These are phyloP conservation scores for Cladosporium sp. DNA, from an alignment of 2,329 filamentous ascomycete genomes.

Conservation along the genomic window DNA sequence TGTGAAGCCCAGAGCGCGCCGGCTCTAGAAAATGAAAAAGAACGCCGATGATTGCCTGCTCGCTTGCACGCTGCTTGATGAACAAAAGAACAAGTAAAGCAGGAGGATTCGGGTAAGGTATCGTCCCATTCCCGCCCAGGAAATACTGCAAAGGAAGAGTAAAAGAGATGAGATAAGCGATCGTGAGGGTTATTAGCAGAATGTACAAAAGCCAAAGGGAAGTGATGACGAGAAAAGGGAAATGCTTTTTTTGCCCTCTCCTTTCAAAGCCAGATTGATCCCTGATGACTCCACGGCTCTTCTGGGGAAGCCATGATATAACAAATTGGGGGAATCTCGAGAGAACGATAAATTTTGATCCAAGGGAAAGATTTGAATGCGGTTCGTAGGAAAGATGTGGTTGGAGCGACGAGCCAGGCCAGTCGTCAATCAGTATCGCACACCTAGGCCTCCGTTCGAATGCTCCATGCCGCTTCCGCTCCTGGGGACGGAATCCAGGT, in stretches of 20 bases:
- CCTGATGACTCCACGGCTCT: not conserved
- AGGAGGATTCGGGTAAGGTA: not conserved
- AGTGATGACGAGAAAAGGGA: not conserved
- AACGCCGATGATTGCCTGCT: not conserved
- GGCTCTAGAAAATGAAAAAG: not conserved
- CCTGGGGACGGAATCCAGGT: constrained; percentile 4
- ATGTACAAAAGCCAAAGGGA: constrained; percentile 2
- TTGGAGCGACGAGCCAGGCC: not conserved
- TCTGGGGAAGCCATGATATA: not conserved
- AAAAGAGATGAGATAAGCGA: not conserved
- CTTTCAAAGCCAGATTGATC: not conserved
- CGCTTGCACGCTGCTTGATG: not conserved
- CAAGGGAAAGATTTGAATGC: not conserved
- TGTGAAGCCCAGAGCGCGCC: not conserved
- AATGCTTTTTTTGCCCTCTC: not conserved
- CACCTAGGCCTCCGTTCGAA: constrained; percentile 1
- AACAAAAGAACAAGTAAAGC: not conserved
- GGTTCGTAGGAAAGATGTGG: constrained; percentile 3
- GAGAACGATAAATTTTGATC: not conserved
- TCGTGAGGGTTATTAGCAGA: constrained; percentile 10
- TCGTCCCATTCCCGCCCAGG: not conserved
- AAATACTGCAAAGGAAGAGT: not conserved
- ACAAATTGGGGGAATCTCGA: constrained; percentile 10
- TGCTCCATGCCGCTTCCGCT: not conserved
- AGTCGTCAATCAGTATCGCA: not conserved